Evolutionary conservation across 805 yeast genomes (phyloP).

Genomic region (Hanseniaspora taiwanica): DNA sequence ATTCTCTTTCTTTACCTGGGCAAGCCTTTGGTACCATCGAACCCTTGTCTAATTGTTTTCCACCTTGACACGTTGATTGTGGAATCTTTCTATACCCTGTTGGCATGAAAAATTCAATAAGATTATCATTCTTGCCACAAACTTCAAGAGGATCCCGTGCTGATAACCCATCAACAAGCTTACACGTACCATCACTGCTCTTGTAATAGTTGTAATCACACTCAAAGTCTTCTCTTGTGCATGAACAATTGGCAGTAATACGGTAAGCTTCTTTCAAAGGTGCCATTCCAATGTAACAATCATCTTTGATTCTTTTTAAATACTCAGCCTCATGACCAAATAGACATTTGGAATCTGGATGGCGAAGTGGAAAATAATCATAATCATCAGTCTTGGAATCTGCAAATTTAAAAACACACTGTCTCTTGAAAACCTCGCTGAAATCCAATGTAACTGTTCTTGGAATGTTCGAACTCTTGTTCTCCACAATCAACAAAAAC

Average conservation of each 20-base stretch:
- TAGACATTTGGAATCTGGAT: constrained; percentile 45
- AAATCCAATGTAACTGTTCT: constrained; percentile 47
- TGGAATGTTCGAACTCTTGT: constrained; percentile 32
- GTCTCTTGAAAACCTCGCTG: constrained; percentile 33
- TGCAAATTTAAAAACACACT: constrained; percentile 39
- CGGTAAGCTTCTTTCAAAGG: constrained; percentile 46
- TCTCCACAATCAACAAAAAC: constrained; percentile 49
- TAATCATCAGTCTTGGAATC: constrained; percentile 41
- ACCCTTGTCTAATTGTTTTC: constrained; percentile 48
- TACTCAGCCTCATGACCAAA: constrained; percentile 60
- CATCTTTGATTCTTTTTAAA: constrained; percentile 42
- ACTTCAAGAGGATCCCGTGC: constrained; percentile 52
- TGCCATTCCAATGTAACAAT: constrained; percentile 53
- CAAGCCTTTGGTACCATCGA: constrained; percentile 53
- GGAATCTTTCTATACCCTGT: constrained; percentile 89
- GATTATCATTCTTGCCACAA: constrained; percentile 40
- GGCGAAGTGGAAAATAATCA: constrained; percentile 49
- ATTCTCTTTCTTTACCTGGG: constrained; percentile 73
- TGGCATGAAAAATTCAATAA: constrained; percentile 66
- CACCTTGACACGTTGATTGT: constrained; percentile 74
- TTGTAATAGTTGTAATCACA: constrained; percentile 80
- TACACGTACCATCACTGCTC: constrained; percentile 71
- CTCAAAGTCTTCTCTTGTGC: constrained; percentile 80
- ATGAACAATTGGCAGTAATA: constrained; percentile 55
- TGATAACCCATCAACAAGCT: constrained; percentile 57